Percentiles rank a stretch among this genome's conserved stretches.
These are phyloP conservation scores for Sclerotinia borealis DNA, from an alignment of 2,329 filamentous ascomycete species.

Conservation along the genomic window DNA sequence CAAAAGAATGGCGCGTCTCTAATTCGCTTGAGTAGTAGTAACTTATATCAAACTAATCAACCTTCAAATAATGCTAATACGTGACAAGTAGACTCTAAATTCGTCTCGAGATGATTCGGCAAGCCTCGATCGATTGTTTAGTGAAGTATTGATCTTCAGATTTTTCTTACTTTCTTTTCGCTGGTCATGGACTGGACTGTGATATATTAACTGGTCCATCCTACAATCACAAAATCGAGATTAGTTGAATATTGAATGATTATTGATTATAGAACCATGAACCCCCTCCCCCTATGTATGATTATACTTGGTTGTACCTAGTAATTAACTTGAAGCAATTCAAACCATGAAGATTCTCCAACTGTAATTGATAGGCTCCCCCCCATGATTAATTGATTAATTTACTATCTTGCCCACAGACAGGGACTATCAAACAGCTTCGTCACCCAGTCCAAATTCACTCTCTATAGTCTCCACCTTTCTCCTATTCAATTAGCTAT, in stretches of 20 bases:
- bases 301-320: no score
- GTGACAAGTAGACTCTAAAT: no score
- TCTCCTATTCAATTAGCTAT: slow-evolving; percentile 8
- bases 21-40: not conserved
- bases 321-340: not conserved
- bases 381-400: not conserved
- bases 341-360: not conserved
- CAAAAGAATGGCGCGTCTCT: not conserved
- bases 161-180: no score
- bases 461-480: not conserved
- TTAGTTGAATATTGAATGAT: no score
- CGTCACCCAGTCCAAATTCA: not conserved
- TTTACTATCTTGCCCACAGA: not conserved
- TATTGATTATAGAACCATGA: no score
- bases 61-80: not conserved
- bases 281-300: no score
- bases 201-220: no score
- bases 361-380: not conserved
- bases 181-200: no score
- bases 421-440: slow-evolving; percentile 4
- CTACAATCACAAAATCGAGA: no score
- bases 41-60: not conserved
- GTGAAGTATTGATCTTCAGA: no score
- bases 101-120: no score
- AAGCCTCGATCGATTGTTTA: no score